phyloP scores from a whole-genome alignment of 2,329 filamentous ascomycete genomes.

The Bipolaris bicolor region DNA sequence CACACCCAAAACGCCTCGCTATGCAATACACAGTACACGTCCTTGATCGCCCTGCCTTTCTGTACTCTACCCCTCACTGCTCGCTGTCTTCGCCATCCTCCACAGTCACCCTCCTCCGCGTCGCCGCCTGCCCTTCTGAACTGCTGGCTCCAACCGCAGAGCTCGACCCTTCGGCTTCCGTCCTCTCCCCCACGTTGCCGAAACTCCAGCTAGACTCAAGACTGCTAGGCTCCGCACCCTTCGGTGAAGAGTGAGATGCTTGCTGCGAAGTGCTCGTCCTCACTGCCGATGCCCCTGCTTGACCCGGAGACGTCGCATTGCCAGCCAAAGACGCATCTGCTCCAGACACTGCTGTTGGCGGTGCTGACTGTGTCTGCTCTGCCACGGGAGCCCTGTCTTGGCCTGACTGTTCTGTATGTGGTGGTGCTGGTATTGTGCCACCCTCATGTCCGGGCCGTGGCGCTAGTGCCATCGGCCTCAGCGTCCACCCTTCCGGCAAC shows the following conservation, averaged over 20 bases:
- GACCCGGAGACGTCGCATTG: conserved; percentile 9
- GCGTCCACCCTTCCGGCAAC: conserved; percentile 48
- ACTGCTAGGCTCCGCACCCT: conserved; percentile 36
- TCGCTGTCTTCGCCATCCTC: conserved; percentile 43
- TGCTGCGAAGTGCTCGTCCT: background rate
- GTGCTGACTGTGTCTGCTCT: conserved; percentile 1
- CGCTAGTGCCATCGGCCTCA: conserved; percentile 41
- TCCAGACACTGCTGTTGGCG: conserved; percentile 3
- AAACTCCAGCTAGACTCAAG: conserved; percentile 49
- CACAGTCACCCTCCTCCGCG: conserved; percentile 38
- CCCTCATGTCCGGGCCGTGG: conserved; percentile 24
- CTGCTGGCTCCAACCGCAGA: conserved; percentile 37
- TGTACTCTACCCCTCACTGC: conserved; percentile 13
- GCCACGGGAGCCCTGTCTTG: background rate
- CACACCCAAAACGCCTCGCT: conserved; percentile 46
- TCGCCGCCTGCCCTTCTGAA: conserved; percentile 28
- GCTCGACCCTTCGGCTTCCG: conserved; percentile 36
- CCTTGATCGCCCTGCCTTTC: too few species aligned
- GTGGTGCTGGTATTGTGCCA: conserved; percentile 7
- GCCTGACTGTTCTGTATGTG: conserved; percentile 14
- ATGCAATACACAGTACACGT: conserved; percentile 34
- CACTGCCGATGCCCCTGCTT: conserved; percentile 9
- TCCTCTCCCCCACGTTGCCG: conserved; percentile 34
- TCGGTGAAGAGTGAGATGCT: conserved; percentile 27
- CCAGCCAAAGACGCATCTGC: conserved; percentile 9